Conservation (phyloP, 1,284 basidiomycete species). For the Ceratobasidium sp. region DNA sequence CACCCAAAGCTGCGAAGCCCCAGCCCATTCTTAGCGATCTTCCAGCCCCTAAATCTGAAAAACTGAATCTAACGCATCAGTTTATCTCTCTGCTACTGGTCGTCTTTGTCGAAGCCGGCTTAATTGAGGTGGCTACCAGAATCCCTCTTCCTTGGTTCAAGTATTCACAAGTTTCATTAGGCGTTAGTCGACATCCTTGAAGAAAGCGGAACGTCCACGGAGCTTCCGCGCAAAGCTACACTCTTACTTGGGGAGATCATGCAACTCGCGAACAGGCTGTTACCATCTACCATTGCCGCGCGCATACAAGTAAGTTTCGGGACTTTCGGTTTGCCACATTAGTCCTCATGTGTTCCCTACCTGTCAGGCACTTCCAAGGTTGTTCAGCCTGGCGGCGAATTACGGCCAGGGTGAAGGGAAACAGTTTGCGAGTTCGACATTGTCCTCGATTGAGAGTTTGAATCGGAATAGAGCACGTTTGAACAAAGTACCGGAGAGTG, state of each 20-base stretch:
- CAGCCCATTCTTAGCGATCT: constrained; percentile 47
- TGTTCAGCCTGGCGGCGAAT: constrained; percentile 86
- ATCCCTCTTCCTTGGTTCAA: neutral
- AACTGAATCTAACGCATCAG: constrained; percentile 90
- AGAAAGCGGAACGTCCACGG: constrained; percentile 71
- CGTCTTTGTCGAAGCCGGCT: constrained; percentile 87
- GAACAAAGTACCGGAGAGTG: constrained; percentile 68
- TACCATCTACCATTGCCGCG: constrained; percentile 88
- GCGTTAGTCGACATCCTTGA: constrained; percentile 87
- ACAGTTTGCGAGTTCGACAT: constrained; percentile 81
- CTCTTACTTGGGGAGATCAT: constrained; percentile 93
- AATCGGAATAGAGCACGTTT: constrained; percentile 84
- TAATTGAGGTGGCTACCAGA: constrained; percentile 77
- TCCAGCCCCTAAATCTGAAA: constrained; percentile 61
- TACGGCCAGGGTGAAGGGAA: constrained; percentile 79
- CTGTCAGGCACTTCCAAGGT: constrained; percentile 80
- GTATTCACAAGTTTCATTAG: constrained; percentile 54
- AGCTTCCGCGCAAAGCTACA: constrained; percentile 87
- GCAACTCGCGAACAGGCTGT: constrained; percentile 86
- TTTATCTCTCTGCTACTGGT: constrained; percentile 92
- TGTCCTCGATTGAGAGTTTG: constrained; percentile 92
- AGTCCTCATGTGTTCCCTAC: constrained; percentile 1
- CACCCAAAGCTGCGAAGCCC: constrained; percentile 63
- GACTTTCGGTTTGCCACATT: neutral
- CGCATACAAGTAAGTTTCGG: constrained; percentile 76